A percentile compares a stretch with the other conserved stretches of the same genome.
Evolutionary conservation across 2,329 filamentous ascomycete species (phyloP).

Genomic region (Fusarium tricinctum): DNA sequence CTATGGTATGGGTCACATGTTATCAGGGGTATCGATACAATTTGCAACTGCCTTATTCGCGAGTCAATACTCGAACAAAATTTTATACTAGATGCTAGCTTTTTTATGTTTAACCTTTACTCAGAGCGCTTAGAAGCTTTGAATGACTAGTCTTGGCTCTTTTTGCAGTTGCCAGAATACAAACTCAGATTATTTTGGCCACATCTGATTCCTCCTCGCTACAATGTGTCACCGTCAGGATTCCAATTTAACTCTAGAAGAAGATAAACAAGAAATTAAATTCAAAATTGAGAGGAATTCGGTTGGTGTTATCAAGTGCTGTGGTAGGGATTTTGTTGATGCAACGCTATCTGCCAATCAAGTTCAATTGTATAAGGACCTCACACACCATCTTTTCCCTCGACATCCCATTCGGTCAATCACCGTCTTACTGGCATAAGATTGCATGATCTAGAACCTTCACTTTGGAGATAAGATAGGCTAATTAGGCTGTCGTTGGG

Average conservation of each 20-base stretch:
- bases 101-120: slow-evolving; percentile 5
- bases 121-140: background rate
- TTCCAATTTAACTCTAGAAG: too few relatives aligned
- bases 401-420: background rate
- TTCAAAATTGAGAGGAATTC: too few relatives aligned
- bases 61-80: background rate
- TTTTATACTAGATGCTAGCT: background rate
- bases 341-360: background rate
- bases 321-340: background rate
- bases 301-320: background rate
- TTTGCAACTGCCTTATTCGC: background rate
- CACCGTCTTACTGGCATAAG: background rate
- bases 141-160: background rate
- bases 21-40: slow-evolving; percentile 5
- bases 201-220: background rate
- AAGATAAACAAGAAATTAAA: too few relatives aligned
- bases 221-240: background rate
- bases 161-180: slow-evolving; percentile 5
- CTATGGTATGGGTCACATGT: slow-evolving; percentile 1
- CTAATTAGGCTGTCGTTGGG: background rate
- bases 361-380: background rate
- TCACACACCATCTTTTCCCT: background rate
- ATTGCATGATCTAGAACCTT: background rate
- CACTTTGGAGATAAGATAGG: background rate
- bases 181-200: background rate